Percentiles rank a stretch among this genome's conserved stretches.
phyloP scores from a whole-genome alignment of 257 asterid species.

The Handroanthus guayacan region DNA sequence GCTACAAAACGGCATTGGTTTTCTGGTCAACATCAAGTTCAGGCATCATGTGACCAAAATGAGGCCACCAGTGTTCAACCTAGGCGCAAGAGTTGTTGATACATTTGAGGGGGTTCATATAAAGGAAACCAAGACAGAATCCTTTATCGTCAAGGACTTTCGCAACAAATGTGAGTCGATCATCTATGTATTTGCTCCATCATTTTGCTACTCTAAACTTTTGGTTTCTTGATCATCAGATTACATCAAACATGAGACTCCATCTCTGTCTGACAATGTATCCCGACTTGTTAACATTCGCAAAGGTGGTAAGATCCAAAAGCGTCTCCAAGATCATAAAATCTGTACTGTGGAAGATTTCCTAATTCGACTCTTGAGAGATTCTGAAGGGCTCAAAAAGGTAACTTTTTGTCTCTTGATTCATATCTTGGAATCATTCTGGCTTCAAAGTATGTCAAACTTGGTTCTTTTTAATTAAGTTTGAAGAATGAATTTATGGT shows the following conservation, averaged over 20 bases:
- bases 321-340: constrained; percentile 34
- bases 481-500: background rate
- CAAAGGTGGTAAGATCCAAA: constrained; percentile 35
- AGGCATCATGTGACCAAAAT: no score
- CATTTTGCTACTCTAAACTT: background rate
- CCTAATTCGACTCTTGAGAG: constrained; percentile 48
- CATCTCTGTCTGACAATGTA: constrained; percentile 55
- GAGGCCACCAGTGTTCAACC: no score
- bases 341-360: constrained; percentile 60
- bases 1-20: no score
- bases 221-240: constrained; percentile 45
- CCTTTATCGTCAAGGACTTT: no score
- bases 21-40: background rate
- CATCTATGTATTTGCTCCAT: no score
- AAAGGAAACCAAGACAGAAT: no score
- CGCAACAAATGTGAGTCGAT: no score
- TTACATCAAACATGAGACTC: constrained; percentile 48
- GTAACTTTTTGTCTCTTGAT: constrained; percentile 38
- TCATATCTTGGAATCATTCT: background rate
- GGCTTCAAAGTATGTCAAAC: no score
- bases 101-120: no score
- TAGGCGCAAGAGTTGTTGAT: no score
- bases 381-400: constrained; percentile 49
- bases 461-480: no score
- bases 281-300: constrained; percentile 45